Percentiles rank a stretch among this genome's conserved stretches.
These are phyloP conservation scores for Corynascus novoguineensis DNA, from an alignment of 495 filamentous ascomycete genomes.

Conservation along the genomic window DNA sequence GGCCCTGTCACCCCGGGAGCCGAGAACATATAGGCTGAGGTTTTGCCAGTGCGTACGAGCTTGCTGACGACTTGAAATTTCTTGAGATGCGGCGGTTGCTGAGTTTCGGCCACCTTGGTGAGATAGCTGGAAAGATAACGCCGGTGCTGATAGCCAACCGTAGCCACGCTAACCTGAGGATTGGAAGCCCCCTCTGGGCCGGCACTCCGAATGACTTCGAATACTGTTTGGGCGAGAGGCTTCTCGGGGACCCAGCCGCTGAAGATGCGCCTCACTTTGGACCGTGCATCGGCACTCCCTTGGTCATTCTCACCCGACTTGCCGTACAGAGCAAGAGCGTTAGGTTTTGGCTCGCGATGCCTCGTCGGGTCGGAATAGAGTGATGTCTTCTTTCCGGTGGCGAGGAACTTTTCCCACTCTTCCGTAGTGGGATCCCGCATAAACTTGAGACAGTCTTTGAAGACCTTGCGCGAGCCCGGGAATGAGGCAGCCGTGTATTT, in stretches of 20 bases:
- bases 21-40: conserved; percentile 43
- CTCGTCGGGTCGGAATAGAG: conserved; percentile 30
- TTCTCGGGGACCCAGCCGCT: conserved; percentile 41
- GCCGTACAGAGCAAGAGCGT: conserved; percentile 26
- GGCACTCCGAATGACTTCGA: conserved; percentile 41
- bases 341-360: conserved; percentile 28
- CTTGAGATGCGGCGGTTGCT: conserved; percentile 42
- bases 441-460: conserved; percentile 64
- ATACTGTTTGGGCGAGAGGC: conserved; percentile 38
- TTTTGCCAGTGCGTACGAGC: conserved; percentile 39
- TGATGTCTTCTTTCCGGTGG: conserved; percentile 34
- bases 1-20: conserved; percentile 12
- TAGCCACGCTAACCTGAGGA: conserved; percentile 37
- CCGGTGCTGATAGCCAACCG: conserved; percentile 39
- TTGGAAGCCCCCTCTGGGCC: conserved; percentile 40
- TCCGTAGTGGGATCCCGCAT: conserved; percentile 63
- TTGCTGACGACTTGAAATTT: conserved; percentile 39
- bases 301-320: conserved; percentile 16
- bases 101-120: conserved; percentile 35
- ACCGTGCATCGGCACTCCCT: conserved; percentile 11
- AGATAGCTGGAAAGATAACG: conserved; percentile 42
- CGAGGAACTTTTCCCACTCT: conserved; percentile 55
- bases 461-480: conserved; percentile 38
- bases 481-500: conserved; percentile 61
- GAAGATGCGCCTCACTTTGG: conserved; percentile 27